These are phyloP conservation scores for Dioszegia crocea DNA, from an alignment of 768 basidiomycete species.

Conservation along the genomic window DNA sequence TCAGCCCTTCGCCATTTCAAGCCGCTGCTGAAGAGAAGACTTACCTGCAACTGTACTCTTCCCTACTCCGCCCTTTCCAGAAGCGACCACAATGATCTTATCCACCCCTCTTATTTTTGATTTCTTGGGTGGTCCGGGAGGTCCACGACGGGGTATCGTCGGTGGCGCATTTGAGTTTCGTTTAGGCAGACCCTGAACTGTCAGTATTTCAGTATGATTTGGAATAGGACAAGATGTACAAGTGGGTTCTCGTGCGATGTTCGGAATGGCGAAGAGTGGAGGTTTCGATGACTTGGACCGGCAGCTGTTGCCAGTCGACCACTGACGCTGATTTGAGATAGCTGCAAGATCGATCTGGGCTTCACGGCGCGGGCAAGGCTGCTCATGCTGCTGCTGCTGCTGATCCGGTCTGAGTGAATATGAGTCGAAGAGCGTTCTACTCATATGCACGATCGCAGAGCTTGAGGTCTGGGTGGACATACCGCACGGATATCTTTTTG, in stretches of 20 bases:
- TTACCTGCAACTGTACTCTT: slow-evolving; percentile 88
- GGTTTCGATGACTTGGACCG: neutral
- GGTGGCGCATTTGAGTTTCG: slow-evolving; percentile 49
- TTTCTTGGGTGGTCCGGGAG: slow-evolving; percentile 46
- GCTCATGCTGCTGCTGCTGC: no score
- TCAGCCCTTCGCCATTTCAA: neutral
- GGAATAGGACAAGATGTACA: slow-evolving; percentile 19
- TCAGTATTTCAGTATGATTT: neutral
- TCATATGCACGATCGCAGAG: no score
- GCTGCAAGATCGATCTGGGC: no score
- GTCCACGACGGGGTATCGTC: slow-evolving; percentile 52
- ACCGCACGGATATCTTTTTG: no score
- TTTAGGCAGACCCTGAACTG: slow-evolving; percentile 51
- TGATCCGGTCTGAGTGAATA: no score
- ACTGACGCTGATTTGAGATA: neutral
- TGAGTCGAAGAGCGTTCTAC: no score
- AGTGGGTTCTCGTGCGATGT: slow-evolving; percentile 46
- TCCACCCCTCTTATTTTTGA: slow-evolving; percentile 60
- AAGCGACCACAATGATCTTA: slow-evolving; percentile 76
- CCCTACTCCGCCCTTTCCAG: slow-evolving; percentile 93
- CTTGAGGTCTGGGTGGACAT: no score
- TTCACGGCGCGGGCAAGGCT: no score
- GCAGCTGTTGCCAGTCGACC: neutral
- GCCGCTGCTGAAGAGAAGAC: slow-evolving; percentile 20
- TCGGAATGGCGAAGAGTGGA: neutral